Base-by-base conservation (phyloP, 345 rosid genomes). In the Heritiera littoralis region DNA sequence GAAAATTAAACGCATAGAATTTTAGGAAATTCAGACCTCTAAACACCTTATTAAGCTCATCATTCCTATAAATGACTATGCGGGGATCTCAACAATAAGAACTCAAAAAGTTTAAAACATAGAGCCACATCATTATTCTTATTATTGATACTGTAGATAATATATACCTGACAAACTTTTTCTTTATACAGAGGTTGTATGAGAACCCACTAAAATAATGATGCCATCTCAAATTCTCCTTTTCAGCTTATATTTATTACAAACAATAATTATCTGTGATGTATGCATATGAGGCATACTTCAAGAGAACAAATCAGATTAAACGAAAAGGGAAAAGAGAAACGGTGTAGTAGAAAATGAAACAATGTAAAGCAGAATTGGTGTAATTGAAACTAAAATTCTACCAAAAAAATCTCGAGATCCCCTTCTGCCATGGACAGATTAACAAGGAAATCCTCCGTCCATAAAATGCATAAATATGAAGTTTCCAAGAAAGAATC, bases 31-130 rank as follows among this genome's bases (percentile, higher is more conserved):
- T 35, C 38, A 40, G 45, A 65, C 9, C 48, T 45, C 2, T 45
- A 23, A 51, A 51, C n/a, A 71, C 13, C 52, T 48, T 48, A 48
- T 48, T 68, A 68, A 68, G 30, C 54, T 68, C 72, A 10, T n/a
- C 6, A 45, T 45, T 20, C 72, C 72, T 18, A 43, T 67, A 66
- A 41, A 66, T 18, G 71, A 66, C 18, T 17, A 67, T n/a, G 6
- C 7, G 0, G 52, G 54, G 32, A 67, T 10, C 54, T 67, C 32
- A 43, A 67, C 3, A 38, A 4, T 23, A 23, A 46, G 38, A 55
- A 54, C 17, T 69, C 51, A 23, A 28, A 46, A 45, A 11, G 38
- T 23, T 23, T 20, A 48, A 11, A 69, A 38, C 58, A 14, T 0
- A 48, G 48, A 51, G 32, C 60, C 74, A 45, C 15, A 51, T 32